Percentiles rank a stretch among this genome's conserved stretches.
Evolutionary conservation across 1,139 yeast species (phyloP).

Genomic region (Casaregolazyma suthepensis): DNA sequence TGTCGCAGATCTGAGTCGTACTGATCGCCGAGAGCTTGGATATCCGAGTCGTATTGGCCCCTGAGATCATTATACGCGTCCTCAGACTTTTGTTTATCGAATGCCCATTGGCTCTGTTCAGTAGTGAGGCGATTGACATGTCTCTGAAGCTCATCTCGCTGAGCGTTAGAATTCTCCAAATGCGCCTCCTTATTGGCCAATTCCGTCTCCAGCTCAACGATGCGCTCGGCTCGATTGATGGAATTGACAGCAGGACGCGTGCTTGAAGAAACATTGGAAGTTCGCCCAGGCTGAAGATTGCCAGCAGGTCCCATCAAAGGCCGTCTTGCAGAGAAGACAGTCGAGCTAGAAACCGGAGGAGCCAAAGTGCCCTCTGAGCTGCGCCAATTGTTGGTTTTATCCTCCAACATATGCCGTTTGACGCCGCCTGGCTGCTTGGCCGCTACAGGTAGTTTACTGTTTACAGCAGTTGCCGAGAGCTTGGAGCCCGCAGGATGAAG

Average conservation of each 20-base stretch:
- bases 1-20: not conserved
- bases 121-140: constrained; percentile 17
- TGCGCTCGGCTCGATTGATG: not conserved
- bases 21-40: not conserved
- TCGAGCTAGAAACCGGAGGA: not conserved
- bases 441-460: constrained; percentile 5
- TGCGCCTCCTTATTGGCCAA: not conserved
- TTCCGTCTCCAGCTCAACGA: not conserved
- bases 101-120: constrained; percentile 32
- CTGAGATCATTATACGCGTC: constrained; percentile 1
- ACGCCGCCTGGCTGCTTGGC: not conserved
- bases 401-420: constrained; percentile 2
- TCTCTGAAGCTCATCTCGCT: constrained; percentile 4
- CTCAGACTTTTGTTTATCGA: constrained; percentile 15
- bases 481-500: constrained; percentile 1
- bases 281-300: not conserved
- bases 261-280: not conserved
- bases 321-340: not conserved
- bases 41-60: constrained; percentile 1
- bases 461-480: not conserved
- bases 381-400: constrained; percentile 4
- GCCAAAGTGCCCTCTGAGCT: constrained; percentile 5
- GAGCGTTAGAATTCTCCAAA: not conserved
- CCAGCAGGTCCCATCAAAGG: not conserved
- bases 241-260: constrained; percentile 2